Evolutionary conservation across 176 grass and related monocot species (phyloP).

Genomic region (Oryza glaberrima): DNA sequence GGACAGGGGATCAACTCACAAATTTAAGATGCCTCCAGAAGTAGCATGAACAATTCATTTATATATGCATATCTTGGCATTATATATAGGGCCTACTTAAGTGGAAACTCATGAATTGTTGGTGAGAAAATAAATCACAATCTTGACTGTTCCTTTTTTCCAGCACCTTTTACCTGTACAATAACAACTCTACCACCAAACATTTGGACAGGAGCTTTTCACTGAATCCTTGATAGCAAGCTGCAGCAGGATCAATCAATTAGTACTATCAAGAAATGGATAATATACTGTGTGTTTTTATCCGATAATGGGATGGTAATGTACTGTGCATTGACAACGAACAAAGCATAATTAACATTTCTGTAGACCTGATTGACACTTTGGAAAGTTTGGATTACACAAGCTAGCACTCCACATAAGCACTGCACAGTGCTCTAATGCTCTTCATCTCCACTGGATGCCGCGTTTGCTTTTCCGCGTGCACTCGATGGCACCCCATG

Average conservation of each 20-base stretch:
- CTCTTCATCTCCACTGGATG: neutral
- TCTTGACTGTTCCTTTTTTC: neutral
- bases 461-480: constrained; percentile 1
- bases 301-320: too few relatives aligned
- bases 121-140: constrained; percentile 1
- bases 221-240: neutral
- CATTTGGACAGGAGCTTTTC: neutral
- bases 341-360: neutral
- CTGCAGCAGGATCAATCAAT: too few relatives aligned
- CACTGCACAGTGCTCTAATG: neutral
- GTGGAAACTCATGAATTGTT: neutral
- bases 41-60: neutral
- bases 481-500: constrained; percentile 18
- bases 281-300: too few relatives aligned
- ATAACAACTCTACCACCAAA: constrained; percentile 17
- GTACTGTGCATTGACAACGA: constrained; percentile 12
- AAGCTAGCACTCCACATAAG: neutral
- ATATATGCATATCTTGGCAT: neutral
- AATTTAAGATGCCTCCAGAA: neutral
- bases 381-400: constrained; percentile 27
- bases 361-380: constrained; percentile 15
- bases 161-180: constrained; percentile 14
- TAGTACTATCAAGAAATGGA: neutral
- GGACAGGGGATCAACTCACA: neutral
- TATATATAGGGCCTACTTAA: neutral